Base-by-base conservation (phyloP, 2,329 filamentous ascomycete genomes). In the Ophiocordyceps camponoti-saundersi region DNA sequence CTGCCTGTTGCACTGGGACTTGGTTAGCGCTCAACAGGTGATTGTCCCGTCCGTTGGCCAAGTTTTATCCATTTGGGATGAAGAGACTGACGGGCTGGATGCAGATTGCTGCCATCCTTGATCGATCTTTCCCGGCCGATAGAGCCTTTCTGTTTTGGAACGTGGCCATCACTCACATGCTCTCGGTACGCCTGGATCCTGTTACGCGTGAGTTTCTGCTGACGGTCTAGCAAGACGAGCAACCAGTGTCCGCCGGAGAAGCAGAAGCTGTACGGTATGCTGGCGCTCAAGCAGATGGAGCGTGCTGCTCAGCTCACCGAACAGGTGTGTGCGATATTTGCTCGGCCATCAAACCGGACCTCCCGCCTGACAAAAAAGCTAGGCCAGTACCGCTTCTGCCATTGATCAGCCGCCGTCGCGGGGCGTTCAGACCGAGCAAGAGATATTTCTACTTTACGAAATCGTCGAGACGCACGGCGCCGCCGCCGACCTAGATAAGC, bases 11-110 rank as follows among this genome's bases (percentile, higher is more conserved):
- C 64, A 73, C 46, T 75, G 71, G 65, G 75, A 79, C 52, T 64
- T 77, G 47, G 62, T 66, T 48, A 74, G 72, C 53, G 72, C 73
- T 2, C 75, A 79, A 56, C 71, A 75, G 63, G 73, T 76, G 59
- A 49, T 16, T 36, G 8, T 29, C 26, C 26, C 34, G 34, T 16
- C 4, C 34, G 2, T 18, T n/a, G n/a, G 21, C 7, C 23, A 16
- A 18, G 29, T 39, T 26, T 5, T 20, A 6, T 39, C 34, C 12
- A 16, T 13, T 21, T 11, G 39, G 39, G 8, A 15, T 4, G 20
- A 42, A 13, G 12, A 3, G 40, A 42, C 40, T 42, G 8, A 22
- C 16, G 20, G 13, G 21, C 16, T 6, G 13, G 2, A 16, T 8
- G 16, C 13, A 77, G 72, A 77, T 79, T 54, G 70, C 73, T 0